Conservation (phyloP, 768 basidiomycete species). For the Russula lepida region DNA sequence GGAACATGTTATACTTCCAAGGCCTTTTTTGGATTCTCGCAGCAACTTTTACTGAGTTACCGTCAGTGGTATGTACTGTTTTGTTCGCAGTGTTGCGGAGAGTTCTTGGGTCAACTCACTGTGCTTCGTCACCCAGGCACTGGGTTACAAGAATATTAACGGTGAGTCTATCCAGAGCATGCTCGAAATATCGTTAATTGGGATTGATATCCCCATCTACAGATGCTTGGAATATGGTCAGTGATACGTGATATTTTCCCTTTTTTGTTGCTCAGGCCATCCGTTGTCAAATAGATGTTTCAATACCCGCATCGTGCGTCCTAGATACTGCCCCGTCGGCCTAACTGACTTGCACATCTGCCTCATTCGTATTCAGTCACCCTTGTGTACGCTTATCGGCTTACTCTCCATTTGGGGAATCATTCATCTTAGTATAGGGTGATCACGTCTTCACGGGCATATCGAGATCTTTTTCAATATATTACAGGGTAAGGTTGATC, state of each 20-base stretch:
- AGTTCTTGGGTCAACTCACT: neutral
- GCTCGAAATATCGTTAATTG: neutral
- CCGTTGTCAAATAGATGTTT: slow-evolving; percentile 12
- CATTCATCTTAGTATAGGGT: neutral
- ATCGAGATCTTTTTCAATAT: slow-evolving; percentile 19
- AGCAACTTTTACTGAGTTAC: slow-evolving; percentile 10
- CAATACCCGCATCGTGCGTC: slow-evolving; percentile 19
- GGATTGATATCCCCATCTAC: neutral
- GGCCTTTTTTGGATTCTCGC: slow-evolving; percentile 15
- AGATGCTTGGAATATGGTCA: slow-evolving; percentile 19
- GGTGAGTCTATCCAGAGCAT: neutral
- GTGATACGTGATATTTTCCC: neutral
- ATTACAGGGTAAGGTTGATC: slow-evolving; percentile 10
- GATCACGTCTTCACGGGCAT: slow-evolving; percentile 16
- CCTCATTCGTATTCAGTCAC: neutral
- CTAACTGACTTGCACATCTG: neutral
- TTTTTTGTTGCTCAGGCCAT: neutral
- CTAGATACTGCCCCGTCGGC: neutral
- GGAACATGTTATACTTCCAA: slow-evolving; percentile 19
- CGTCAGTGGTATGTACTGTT: slow-evolving; percentile 4
- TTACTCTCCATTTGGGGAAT: neutral
- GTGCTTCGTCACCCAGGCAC: neutral
- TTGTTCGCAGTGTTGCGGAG: neutral
- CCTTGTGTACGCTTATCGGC: slow-evolving; percentile 4
- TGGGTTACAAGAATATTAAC: slow-evolving; percentile 14